Base-by-base conservation (phyloP, 2,329 filamentous ascomycete species). In the Ascochyta clinopodiicola region DNA sequence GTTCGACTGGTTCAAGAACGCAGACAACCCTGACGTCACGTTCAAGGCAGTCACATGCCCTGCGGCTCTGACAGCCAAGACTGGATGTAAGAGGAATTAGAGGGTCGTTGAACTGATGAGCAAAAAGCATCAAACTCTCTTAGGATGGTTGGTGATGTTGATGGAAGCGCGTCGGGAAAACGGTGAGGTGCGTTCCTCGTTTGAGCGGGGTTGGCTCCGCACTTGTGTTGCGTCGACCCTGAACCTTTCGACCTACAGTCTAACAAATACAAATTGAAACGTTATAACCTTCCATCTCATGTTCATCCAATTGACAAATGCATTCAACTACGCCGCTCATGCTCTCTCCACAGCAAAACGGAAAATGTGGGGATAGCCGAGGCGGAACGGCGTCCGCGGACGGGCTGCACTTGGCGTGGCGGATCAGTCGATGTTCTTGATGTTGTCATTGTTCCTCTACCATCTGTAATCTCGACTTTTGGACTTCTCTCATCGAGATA, bases 41-140 rank as follows among this genome's bases (percentile, higher is more conserved):
- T 75, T 71, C 44, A 64, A 69, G 60, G 61, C 70, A 55, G 70
- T 75, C 17, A 69, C 66, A 2, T 75, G 73, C 51, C 73, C 73
- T n/a, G 62, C 59, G 38, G 64, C 52, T 35, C 34, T 75, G 39
- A 75, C 72, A 1, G 64, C 69, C 43, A 70, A 60, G 62, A 66
- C 63, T 31, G 65, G 65, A 1, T 75, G 73, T 47, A 62, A 68
- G 31, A 62, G 66, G 34, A 53, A 53, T 3, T 56, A 56, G 34
- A 17, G 25, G 4, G 9, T 19, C 6, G n/a, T 19, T 35, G 32
- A 35, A 35, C 17, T 17, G 17, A 17, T 17, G 12, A 10, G 6
- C 4, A 31, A 31, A 2, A 10, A 31, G 29, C 15, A 13, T 13
- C 3, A 3, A 12, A 31, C 12, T 10, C 1, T 10, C 12, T 31